Evolutionary conservation across 768 basidiomycete genomes (phyloP).

Genomic region (Collybiopsis luxurians): DNA sequence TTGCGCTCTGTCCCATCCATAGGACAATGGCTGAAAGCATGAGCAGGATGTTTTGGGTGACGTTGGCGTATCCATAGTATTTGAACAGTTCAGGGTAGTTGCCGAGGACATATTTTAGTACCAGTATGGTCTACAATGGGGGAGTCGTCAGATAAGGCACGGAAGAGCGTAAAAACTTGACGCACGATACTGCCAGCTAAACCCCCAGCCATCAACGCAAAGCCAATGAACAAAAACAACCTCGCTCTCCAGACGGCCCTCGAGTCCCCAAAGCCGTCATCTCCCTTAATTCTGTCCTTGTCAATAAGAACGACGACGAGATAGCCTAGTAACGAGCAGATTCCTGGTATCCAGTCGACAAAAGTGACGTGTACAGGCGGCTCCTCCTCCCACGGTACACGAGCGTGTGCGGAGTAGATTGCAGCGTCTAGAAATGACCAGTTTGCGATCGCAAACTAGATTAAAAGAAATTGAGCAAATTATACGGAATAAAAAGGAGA

Average conservation of each 20-base stretch:
- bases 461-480: neutral
- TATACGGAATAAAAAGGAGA: neutral
- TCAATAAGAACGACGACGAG: constrained; percentile 92
- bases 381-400: constrained; percentile 60
- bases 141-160: neutral
- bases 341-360: constrained; percentile 96
- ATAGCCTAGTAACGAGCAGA: constrained; percentile 91
- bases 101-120: constrained; percentile 85
- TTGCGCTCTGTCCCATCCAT: constrained; percentile 87
- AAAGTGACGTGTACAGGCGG: constrained; percentile 76
- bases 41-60: constrained; percentile 86
- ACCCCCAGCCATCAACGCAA: constrained; percentile 97
- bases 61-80: constrained; percentile 94
- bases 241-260: constrained; percentile 90
- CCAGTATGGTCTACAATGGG: constrained; percentile 66
- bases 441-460: constrained; percentile 91
- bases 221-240: constrained; percentile 89
- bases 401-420: constrained; percentile 85
- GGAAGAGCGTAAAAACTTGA: constrained; percentile 15
- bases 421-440: constrained; percentile 96
- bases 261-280: constrained; percentile 78
- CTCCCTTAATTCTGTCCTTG: constrained; percentile 82
- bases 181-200: constrained; percentile 95
- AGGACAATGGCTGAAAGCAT: constrained; percentile 86
- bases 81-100: constrained; percentile 71